Conservation (phyloP, 2,329 filamentous ascomycete species). For the Leptographium procerum region DNA sequence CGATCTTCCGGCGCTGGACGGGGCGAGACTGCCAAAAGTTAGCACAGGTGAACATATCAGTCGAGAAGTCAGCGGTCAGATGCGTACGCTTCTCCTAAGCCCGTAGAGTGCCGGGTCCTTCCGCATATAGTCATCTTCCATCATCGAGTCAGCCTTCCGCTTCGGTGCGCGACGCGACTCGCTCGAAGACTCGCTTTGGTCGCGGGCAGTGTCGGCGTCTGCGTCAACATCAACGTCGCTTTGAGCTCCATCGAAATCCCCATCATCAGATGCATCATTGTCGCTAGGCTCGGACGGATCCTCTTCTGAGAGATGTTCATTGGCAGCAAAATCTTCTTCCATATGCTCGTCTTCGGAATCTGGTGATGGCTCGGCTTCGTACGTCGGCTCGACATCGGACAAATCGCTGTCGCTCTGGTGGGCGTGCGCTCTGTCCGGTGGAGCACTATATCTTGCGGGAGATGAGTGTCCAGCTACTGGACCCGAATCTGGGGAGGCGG, state of each 20-base stretch:
- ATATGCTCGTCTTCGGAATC: constrained; percentile 45
- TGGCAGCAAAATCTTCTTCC: constrained; percentile 22
- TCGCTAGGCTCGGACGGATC: constrained; percentile 34
- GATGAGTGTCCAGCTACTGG: constrained; percentile 56
- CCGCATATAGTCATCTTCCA: constrained; percentile 74
- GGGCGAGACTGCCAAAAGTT: constrained; percentile 39
- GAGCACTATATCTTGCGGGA: constrained; percentile 36
- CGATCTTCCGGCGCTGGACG: constrained; percentile 45
- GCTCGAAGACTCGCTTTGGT: constrained; percentile 56
- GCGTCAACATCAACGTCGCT: constrained; percentile 32
- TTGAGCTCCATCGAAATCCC: constrained; percentile 51
- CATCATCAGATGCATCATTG: constrained; percentile 52
- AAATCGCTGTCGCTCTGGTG: constrained; percentile 62
- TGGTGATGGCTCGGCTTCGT: constrained; percentile 30
- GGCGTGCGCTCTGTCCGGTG: constrained; percentile 24
- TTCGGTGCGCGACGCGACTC: constrained; percentile 60
- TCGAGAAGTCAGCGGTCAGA: constrained; percentile 5
- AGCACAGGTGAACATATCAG: constrained; percentile 14
- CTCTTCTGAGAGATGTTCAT: constrained; percentile 22
- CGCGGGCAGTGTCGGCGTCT: constrained; percentile 30
- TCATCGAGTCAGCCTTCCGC: constrained; percentile 51
- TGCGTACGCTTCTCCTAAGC: constrained; percentile 74
- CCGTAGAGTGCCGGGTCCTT: constrained; percentile 94
- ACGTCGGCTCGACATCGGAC: constrained; percentile 54
- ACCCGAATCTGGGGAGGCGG: constrained; percentile 48